Evolutionary conservation across 208 protist genomes (phyloP).

Genomic region (Trypanosomatidae sp.): DNA sequence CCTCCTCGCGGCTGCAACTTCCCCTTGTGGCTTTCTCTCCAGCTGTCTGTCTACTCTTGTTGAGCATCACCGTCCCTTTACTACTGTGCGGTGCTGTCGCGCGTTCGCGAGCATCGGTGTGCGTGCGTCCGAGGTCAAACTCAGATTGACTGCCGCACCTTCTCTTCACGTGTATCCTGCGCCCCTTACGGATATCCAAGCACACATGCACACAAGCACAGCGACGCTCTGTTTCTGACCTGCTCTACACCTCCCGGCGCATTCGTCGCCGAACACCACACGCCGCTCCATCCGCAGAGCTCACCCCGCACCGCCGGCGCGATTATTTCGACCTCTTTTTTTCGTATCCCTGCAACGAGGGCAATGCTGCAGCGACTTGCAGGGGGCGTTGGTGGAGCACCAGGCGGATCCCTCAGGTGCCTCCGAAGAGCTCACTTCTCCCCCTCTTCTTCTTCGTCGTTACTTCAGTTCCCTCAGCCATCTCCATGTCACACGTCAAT

Average conservation of each 20-base stretch:
- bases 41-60: background rate
- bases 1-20: background rate
- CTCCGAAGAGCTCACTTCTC: background rate
- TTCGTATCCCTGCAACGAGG: background rate
- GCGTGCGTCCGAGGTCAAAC: conserved; percentile 2
- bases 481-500: conserved; percentile 7
- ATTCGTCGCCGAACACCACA: background rate
- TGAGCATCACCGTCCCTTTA: background rate
- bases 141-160: background rate
- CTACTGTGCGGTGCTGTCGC: background rate
- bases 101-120: background rate
- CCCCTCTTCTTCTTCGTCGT: background rate
- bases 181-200: background rate
- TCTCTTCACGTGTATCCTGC: background rate
- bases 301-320: background rate
- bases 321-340: background rate
- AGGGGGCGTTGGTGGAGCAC: background rate
- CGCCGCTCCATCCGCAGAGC: background rate
- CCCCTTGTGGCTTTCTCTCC: background rate
- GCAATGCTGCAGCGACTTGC: conserved; percentile 15
- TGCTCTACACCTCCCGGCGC: background rate
- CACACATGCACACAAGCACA: background rate
- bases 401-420: background rate
- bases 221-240: background rate
- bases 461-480: background rate